Evolutionary conservation across 2,329 filamentous ascomycete species (phyloP).

Genomic region (Cytospora piceae): DNA sequence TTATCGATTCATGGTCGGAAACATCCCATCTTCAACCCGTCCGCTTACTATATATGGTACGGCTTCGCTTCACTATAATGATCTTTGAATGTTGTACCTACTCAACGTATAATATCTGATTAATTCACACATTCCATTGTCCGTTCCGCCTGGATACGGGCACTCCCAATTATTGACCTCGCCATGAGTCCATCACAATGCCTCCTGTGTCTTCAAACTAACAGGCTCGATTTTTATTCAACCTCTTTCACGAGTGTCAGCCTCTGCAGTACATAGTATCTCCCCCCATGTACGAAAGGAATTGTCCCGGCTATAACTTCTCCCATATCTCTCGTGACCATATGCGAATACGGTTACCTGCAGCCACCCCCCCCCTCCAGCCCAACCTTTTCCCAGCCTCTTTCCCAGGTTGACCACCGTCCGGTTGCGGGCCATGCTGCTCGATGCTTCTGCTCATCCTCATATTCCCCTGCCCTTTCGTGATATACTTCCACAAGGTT

Average conservation of each 20-base stretch:
- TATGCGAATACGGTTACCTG: background rate
- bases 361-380: background rate
- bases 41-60: background rate
- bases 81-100: background rate
- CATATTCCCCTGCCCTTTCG: background rate
- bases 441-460: background rate
- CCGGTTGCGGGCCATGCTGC: background rate
- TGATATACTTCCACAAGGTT: background rate
- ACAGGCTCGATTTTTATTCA: background rate
- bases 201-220: background rate
- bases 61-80: background rate
- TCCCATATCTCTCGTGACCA: background rate
- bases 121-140: background rate
- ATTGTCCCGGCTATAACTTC: background rate
- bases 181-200: background rate
- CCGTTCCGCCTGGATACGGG: background rate
- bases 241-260: background rate
- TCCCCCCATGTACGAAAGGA: background rate
- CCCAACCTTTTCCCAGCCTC: background rate
- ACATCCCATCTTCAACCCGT: background rate
- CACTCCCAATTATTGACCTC: background rate
- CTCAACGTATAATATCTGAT: background rate
- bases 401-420: background rate
- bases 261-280: background rate
- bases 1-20: background rate